A percentile compares a stretch with the other conserved stretches of the same genome.
These are phyloP conservation scores for Macrolepiota fuliginosa DNA, from an alignment of 768 basidiomycete genomes.

Conservation along the genomic window DNA sequence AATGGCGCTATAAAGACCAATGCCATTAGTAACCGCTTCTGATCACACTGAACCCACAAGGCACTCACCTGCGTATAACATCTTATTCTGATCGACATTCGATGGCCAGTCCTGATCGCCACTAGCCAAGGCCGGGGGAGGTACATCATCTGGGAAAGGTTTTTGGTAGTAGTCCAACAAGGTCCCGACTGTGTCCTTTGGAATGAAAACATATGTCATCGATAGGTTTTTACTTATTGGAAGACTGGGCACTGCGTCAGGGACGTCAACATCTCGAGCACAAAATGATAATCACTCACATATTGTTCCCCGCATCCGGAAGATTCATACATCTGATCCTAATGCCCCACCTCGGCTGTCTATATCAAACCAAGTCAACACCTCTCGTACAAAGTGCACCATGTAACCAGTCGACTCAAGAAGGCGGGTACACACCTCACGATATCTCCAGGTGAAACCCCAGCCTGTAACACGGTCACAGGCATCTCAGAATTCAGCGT, in stretches of 20 bases:
- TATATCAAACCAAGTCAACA: slow-evolving; percentile 6
- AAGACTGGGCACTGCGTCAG: slow-evolving; percentile 1
- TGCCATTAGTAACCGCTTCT: neutral
- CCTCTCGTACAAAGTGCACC: too few relatives aligned
- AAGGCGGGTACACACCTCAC: neutral
- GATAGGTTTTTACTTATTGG: neutral
- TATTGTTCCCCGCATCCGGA: slow-evolving; percentile 23
- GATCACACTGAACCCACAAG: too few relatives aligned
- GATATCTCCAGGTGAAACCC: neutral
- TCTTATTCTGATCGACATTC: slow-evolving; percentile 20
- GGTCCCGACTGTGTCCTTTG: slow-evolving; percentile 24
- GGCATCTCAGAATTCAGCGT: too few relatives aligned
- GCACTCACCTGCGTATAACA: slow-evolving; percentile 20
- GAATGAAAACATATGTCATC: slow-evolving; percentile 33
- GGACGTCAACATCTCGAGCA: neutral
- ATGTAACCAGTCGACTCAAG: too few relatives aligned
- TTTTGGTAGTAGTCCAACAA: slow-evolving; percentile 31
- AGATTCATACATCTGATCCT: slow-evolving; percentile 34
- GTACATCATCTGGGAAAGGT: slow-evolving; percentile 21
- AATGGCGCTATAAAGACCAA: slow-evolving; percentile 18
- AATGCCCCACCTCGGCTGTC: slow-evolving; percentile 39
- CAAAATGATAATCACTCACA: slow-evolving; percentile 23
- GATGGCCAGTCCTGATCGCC: slow-evolving; percentile 14
- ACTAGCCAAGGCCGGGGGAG: neutral
- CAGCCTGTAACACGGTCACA: neutral